Percentiles rank a stretch among this genome's conserved stretches.
Conservation (phyloP, 768 basidiomycete genomes). For the Austroboletus eburneus region DNA sequence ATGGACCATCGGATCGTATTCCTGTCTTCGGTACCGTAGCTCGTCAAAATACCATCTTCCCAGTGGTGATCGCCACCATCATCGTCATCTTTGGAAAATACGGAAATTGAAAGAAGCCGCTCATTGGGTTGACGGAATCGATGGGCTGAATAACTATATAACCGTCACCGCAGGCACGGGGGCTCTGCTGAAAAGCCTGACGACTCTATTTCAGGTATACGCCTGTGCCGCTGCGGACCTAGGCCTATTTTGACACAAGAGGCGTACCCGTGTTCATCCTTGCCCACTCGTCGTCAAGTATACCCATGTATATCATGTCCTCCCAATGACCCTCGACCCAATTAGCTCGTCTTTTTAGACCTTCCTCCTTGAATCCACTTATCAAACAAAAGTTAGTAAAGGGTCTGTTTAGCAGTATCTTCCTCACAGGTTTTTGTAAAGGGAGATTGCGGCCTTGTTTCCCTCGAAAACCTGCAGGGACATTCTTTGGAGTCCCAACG, state of each 20-base stretch:
- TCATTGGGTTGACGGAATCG: neutral
- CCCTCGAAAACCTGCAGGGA: slow-evolving; percentile 15
- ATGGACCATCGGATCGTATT: too few relatives aligned
- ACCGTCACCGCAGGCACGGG: too few relatives aligned
- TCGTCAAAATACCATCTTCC: too few relatives aligned
- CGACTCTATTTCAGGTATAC: too few relatives aligned
- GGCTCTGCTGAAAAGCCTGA: too few relatives aligned
- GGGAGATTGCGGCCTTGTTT: slow-evolving; percentile 14
- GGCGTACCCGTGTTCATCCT: neutral
- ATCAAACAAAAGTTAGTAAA: neutral
- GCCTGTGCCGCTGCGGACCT: too few relatives aligned
- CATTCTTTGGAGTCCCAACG: slow-evolving; percentile 25
- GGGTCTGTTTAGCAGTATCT: neutral
- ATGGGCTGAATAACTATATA: neutral
- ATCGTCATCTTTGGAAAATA: too few relatives aligned
- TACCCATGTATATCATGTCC: slow-evolving; percentile 29
- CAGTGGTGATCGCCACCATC: too few relatives aligned
- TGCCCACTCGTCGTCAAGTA: slow-evolving; percentile 32
- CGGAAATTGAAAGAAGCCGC: too few relatives aligned
- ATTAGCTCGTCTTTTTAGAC: slow-evolving; percentile 24
- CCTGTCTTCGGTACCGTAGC: too few relatives aligned
- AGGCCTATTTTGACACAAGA: too few relatives aligned
- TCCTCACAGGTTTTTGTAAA: slow-evolving; percentile 29
- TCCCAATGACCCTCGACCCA: slow-evolving; percentile 32
- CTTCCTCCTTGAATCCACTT: slow-evolving; percentile 34